Evolutionary conservation across 2,329 filamentous ascomycete genomes (phyloP).

Genomic region (Scedosporium boydii): DNA sequence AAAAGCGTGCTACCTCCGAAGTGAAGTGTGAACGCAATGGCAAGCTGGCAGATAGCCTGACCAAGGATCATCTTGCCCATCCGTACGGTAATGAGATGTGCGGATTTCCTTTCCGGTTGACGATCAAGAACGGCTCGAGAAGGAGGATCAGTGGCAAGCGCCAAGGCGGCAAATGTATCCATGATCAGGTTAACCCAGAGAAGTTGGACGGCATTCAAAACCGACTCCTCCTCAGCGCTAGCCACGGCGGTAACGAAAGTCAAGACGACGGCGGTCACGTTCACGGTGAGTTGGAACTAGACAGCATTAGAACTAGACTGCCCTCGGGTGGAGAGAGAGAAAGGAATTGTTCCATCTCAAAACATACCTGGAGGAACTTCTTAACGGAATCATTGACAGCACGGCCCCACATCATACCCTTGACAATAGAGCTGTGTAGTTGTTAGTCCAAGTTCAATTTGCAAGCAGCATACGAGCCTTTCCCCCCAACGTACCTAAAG

Average conservation of each 20-base stretch:
- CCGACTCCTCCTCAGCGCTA: constrained; percentile 37
- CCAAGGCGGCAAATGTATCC: constrained; percentile 50
- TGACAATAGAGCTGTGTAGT: constrained; percentile 33
- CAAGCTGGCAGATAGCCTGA: constrained; percentile 50
- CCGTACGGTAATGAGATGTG: constrained; percentile 60
- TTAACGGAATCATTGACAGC: constrained; percentile 54
- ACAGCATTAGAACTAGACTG: not conserved
- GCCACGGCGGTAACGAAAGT: constrained; percentile 50
- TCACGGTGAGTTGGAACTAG: constrained; percentile 52
- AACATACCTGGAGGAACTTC: constrained; percentile 48
- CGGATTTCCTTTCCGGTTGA: constrained; percentile 49
- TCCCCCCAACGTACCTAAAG: constrained; percentile 16
- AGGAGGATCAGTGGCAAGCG: constrained; percentile 27
- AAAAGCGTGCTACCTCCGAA: constrained; percentile 51
- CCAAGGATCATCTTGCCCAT: constrained; percentile 62
- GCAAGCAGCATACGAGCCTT: not conserved
- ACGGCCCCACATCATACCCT: constrained; percentile 52
- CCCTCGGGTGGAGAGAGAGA: not conserved
- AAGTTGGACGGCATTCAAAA: constrained; percentile 50
- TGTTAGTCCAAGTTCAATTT: not conserved
- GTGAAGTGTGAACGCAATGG: constrained; percentile 49
- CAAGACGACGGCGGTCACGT: constrained; percentile 50
- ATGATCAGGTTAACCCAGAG: constrained; percentile 57
- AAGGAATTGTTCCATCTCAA: not conserved
- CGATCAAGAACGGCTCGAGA: constrained; percentile 27